Evolutionary conservation across 2,329 filamentous ascomycete species (phyloP).

Genomic region (Calonectria montana): DNA sequence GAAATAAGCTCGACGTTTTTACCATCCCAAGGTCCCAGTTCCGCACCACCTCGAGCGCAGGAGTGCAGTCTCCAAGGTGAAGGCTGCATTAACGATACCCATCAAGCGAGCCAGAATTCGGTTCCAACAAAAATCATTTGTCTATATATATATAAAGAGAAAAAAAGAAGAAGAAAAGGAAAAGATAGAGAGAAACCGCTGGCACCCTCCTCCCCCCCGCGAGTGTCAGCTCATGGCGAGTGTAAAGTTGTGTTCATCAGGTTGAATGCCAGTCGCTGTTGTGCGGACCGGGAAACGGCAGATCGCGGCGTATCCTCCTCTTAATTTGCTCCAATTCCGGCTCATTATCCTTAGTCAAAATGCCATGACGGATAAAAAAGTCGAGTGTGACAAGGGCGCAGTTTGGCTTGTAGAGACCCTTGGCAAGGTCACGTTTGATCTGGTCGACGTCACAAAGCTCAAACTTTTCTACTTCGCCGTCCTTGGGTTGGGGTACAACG

Average conservation of each 20-base stretch:
- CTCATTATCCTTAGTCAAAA: conserved; percentile 84
- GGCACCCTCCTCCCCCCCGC: neutral
- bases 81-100: conserved; percentile 42
- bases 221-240: neutral
- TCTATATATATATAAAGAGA: neutral
- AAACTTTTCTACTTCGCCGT: conserved; percentile 91
- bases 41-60: neutral
- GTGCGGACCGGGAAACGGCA: conserved; percentile 83
- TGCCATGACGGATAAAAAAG: conserved; percentile 88
- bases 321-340: conserved; percentile 81
- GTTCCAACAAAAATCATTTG: conserved; percentile 13
- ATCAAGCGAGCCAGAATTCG: conserved; percentile 30
- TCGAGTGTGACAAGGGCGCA: conserved; percentile 87
- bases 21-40: conserved; percentile 21
- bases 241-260: neutral
- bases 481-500: conserved; percentile 79
- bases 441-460: conserved; percentile 81
- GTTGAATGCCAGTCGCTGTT: conserved; percentile 48
- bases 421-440: conserved; percentile 74
- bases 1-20: conserved; percentile 68
- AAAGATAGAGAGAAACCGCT: neutral
- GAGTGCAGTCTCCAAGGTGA: conserved; percentile 32
- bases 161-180: conserved; percentile 4
- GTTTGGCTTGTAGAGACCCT: conserved; percentile 91
- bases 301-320: conserved; percentile 77